phyloP scores from a whole-genome alignment of 208 protist species.

The Acanthamoeba sp. region DNA sequence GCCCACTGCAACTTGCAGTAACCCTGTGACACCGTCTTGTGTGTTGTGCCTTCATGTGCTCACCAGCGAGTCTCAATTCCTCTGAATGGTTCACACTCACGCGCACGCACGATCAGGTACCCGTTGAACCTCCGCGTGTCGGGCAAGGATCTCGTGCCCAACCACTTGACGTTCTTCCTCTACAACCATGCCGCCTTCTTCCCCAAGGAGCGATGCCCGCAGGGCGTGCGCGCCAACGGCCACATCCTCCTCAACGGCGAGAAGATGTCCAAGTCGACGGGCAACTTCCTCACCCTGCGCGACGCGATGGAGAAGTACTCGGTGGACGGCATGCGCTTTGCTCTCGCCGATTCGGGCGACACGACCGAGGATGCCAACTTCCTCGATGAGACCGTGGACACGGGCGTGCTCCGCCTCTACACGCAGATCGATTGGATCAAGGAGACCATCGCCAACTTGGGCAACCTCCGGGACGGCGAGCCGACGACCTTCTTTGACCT shows the following conservation, averaged over 20 bases:
- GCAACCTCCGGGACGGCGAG: constrained; percentile 29
- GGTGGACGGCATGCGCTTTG: constrained; percentile 95
- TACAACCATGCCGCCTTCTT: constrained; percentile 99
- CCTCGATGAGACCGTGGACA: constrained; percentile 94
- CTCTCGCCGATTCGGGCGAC: constrained; percentile 99
- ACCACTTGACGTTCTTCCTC: constrained; percentile 99
- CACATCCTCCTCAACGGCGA: constrained; percentile 98
- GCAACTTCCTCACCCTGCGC: constrained; percentile 99
- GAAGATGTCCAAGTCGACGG: constrained; percentile 99
- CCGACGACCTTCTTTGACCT: constrained; percentile 86
- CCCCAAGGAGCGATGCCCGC: constrained; percentile 92
- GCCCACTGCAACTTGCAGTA: no score
- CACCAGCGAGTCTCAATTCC: neutral
- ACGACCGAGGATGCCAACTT: constrained; percentile 99
- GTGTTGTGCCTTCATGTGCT: neutral
- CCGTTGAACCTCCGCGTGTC: constrained; percentile 99
- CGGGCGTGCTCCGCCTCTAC: constrained; percentile 97
- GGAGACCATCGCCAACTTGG: constrained; percentile 77
- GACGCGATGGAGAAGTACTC: constrained; percentile 86
- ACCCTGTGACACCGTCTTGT: no score
- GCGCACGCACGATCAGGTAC: constrained; percentile 90
- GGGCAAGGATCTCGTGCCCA: constrained; percentile 99
- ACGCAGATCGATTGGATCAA: constrained; percentile 96
- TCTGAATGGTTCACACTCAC: neutral
- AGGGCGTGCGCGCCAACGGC: constrained; percentile 98